Conservation (phyloP, 2,329 filamentous ascomycete genomes). For the Hansfordia pulvinata region DNA sequence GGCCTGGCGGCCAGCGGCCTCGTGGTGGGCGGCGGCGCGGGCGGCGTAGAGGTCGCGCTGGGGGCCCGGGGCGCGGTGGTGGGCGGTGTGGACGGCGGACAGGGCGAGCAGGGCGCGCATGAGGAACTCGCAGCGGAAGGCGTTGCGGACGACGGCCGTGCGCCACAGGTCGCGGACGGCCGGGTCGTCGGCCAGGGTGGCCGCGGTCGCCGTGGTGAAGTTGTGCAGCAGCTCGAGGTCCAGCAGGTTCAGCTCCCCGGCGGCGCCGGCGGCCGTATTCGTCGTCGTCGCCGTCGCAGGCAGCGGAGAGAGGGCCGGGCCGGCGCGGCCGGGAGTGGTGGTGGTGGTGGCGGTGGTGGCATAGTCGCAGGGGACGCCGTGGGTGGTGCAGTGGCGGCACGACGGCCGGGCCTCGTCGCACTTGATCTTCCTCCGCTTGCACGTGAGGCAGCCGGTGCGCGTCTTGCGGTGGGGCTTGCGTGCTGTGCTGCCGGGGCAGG, state of each 20-base stretch:
- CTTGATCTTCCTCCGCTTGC: too few species aligned
- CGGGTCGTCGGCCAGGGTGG: conserved; percentile 18
- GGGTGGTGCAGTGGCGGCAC: conserved; percentile 15
- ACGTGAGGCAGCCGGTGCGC: too few species aligned
- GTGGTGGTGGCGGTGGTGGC: too few species aligned
- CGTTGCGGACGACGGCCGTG: conserved; percentile 20
- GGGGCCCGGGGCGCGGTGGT: conserved; percentile 11
- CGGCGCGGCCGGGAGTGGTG: too few species aligned
- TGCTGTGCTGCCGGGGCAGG: too few species aligned
- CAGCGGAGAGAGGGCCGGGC: too few species aligned
- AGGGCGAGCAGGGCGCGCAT: conserved; percentile 23
- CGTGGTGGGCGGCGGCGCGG: conserved; percentile 19
- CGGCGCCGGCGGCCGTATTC: too few species aligned
- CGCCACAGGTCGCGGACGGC: conserved; percentile 20
- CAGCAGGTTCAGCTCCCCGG: conserved; percentile 11
- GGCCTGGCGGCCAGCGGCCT: conserved; percentile 4
- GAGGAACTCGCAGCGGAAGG: conserved; percentile 20
- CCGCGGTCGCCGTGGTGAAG: conserved; percentile 22
- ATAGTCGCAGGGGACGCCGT: conserved; percentile 1
- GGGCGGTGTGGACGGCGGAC: conserved; percentile 22
- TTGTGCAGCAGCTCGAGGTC: conserved; percentile 28
- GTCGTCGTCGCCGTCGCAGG: too few species aligned
- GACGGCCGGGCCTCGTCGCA: conserved; percentile 18
- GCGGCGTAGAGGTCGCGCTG: conserved; percentile 12
- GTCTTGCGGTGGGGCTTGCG: too few species aligned